A percentile compares a stretch with the other conserved stretches of the same genome.
Conservation (phyloP, 805 yeast species). For the Candida mattraensis region DNA sequence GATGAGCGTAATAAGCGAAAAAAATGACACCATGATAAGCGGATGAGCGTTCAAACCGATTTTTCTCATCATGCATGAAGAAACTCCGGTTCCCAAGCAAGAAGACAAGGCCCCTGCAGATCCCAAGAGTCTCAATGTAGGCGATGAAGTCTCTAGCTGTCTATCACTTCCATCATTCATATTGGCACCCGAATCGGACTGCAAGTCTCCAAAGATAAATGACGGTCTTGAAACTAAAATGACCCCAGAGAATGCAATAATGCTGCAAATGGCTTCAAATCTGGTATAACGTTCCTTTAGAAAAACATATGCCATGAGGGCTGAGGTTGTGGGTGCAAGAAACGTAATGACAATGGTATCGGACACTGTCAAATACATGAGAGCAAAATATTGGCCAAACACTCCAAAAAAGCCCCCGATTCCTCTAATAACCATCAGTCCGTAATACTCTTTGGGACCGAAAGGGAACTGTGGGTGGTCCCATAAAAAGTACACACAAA, state of each 20-base stretch:
- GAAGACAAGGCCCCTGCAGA: conserved; percentile 64
- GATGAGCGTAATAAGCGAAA: conserved; percentile 59
- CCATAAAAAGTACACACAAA: conserved; percentile 43
- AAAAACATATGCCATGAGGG: conserved; percentile 66
- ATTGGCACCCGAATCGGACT: neutral
- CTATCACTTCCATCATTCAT: conserved; percentile 36
- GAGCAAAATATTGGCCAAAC: conserved; percentile 71
- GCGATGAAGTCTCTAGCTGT: conserved; percentile 49
- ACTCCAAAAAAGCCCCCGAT: conserved; percentile 77
- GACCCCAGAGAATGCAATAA: conserved; percentile 72
- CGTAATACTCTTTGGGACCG: conserved; percentile 63
- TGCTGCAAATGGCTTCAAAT: conserved; percentile 68
- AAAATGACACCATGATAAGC: conserved; percentile 72
- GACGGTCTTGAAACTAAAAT: conserved; percentile 78
- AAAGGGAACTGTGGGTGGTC: conserved; percentile 61
- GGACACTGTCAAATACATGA: conserved; percentile 70
- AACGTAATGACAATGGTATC: conserved; percentile 84
- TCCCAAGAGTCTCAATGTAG: conserved; percentile 58
- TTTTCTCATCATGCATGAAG: conserved; percentile 67
- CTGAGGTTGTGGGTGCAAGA: conserved; percentile 73
- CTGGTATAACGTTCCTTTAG: conserved; percentile 65
- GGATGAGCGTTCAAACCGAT: conserved; percentile 84
- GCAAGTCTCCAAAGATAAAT: conserved; percentile 54
- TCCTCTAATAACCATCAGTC: conserved; percentile 61
- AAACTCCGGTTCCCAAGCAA: conserved; percentile 66